phyloP scores from a whole-genome alignment of 306 rosid species.

The Casuarina glauca region DNA sequence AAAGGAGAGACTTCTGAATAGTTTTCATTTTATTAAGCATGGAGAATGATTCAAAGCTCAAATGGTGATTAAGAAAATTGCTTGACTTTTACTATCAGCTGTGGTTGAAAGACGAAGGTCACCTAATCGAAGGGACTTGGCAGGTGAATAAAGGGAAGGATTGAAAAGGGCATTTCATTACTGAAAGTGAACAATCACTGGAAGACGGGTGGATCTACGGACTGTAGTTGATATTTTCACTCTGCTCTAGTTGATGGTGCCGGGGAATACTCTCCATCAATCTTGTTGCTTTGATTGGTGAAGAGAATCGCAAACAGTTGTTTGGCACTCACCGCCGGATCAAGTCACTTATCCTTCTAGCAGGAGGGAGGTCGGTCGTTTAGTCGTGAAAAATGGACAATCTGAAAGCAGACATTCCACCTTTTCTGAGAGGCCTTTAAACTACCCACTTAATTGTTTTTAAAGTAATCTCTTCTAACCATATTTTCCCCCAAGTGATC shows the following conservation, averaged over 20 bases:
- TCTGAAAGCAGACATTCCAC: constrained; percentile 54
- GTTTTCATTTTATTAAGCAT: not conserved
- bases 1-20: not conserved
- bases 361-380: constrained; percentile 40
- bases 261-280: not conserved
- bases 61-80: not conserved
- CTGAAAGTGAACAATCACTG: not conserved
- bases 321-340: not conserved
- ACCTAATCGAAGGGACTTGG: not conserved
- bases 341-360: not conserved
- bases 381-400: constrained; percentile 33
- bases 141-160: not conserved
- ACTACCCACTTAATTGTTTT: constrained; percentile 52
- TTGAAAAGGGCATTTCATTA: not conserved
- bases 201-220: not conserved
- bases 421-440: constrained; percentile 53
- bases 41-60: not conserved
- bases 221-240: not conserved
- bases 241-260: not conserved
- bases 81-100: not conserved
- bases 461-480: constrained; percentile 42
- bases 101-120: not conserved
- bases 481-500: constrained; percentile 10
- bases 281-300: not conserved
- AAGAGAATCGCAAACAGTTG: not conserved